Percentiles rank a stretch among this genome's conserved stretches.
Conservation (phyloP, 176 grass and related monocot genomes). For the Avena insularis region DNA sequence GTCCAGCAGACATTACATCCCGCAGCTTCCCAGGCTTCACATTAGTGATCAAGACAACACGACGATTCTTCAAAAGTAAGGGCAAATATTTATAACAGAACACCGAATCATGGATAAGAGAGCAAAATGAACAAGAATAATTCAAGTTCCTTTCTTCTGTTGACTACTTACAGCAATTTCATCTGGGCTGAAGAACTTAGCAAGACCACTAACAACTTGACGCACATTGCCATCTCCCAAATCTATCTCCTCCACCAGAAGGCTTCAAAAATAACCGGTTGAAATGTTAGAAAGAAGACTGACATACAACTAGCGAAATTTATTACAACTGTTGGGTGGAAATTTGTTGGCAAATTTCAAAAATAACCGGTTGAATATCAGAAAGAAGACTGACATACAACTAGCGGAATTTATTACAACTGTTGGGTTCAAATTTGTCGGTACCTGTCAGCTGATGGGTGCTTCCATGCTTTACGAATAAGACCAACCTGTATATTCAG, state of each 20-base stretch:
- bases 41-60: slow-evolving; percentile 91
- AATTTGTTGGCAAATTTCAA: slow-evolving; percentile 31
- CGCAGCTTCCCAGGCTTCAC: slow-evolving; percentile 97
- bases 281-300: slow-evolving; percentile 7
- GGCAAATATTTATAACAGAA: slow-evolving; percentile 34
- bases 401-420: neutral
- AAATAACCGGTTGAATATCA: neutral
- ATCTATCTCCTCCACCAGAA: slow-evolving; percentile 98
- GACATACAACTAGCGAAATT: neutral
- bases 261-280: slow-evolving; percentile 49
- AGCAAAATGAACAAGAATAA: slow-evolving; percentile 32
- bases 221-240: slow-evolving; percentile 85
- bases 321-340: neutral
- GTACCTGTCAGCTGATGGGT: slow-evolving; percentile 98
- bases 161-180: slow-evolving; percentile 74
- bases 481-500: slow-evolving; percentile 92
- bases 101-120: neutral
- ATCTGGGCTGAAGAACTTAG: slow-evolving; percentile 85
- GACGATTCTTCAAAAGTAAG: slow-evolving; percentile 77
- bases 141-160: slow-evolving; percentile 39
- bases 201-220: slow-evolving; percentile 98
- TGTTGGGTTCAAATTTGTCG: slow-evolving; percentile 6
- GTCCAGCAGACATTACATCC: slow-evolving; percentile 91
- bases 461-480: slow-evolving; percentile 91
- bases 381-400: slow-evolving; percentile 9